Evolutionary conservation across 2,329 filamentous ascomycete genomes (phyloP).

Genomic region (Hirsutella thompsonii): DNA sequence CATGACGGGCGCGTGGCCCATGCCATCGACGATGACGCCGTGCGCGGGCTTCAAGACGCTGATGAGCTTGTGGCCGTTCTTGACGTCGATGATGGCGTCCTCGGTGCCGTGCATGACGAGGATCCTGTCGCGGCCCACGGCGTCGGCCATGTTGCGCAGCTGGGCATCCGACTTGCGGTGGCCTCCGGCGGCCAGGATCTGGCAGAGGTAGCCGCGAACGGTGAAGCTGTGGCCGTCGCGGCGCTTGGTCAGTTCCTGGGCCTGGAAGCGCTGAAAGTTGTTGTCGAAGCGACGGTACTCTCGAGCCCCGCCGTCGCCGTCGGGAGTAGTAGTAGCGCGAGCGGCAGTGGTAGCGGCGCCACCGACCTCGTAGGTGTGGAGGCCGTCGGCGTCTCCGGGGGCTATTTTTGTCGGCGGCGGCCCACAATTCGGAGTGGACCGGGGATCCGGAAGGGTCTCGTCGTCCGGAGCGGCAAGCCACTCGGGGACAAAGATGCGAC

Average conservation of each 20-base stretch:
- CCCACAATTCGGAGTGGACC: slow-evolving; percentile 25
- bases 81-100: slow-evolving; percentile 67
- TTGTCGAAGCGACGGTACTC: slow-evolving; percentile 48
- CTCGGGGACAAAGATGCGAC: slow-evolving; percentile 48
- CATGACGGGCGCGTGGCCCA: slow-evolving; percentile 63
- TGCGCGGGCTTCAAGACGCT: slow-evolving; percentile 48
- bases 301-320: not conserved
- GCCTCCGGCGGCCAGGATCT: slow-evolving; percentile 67
- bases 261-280: slow-evolving; percentile 73
- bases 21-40: slow-evolving; percentile 51
- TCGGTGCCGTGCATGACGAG: slow-evolving; percentile 62
- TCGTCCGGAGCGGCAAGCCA: slow-evolving; percentile 52
- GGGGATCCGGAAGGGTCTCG: slow-evolving; percentile 34
- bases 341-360: no score
- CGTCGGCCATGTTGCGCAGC: slow-evolving; percentile 49
- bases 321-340: no score
- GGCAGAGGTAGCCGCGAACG: slow-evolving; percentile 56
- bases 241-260: slow-evolving; percentile 65
- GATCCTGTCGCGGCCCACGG: slow-evolving; percentile 61
- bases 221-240: slow-evolving; percentile 47
- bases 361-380: no score
- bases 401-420: no score
- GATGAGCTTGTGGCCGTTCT: slow-evolving; percentile 57
- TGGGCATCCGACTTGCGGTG: slow-evolving; percentile 62
- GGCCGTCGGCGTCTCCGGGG: no score